Evolutionary conservation across 2,329 filamentous ascomycete genomes (phyloP).

Genomic region (Diaporthe citri): DNA sequence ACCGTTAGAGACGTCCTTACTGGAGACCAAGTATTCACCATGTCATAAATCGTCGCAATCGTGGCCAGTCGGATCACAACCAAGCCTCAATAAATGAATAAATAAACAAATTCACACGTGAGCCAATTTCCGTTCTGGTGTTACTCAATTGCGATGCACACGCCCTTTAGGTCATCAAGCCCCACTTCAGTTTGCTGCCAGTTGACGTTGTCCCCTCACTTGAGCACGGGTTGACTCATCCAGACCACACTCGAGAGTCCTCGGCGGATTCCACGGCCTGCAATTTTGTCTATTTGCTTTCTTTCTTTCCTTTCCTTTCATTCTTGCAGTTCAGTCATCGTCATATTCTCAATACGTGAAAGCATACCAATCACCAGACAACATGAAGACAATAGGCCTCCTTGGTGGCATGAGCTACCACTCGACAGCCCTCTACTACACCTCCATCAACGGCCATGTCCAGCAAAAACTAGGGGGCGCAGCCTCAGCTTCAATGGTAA

Average conservation of each 20-base stretch:
- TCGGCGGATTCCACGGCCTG: neutral
- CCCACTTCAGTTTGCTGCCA: neutral
- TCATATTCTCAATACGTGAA: neutral
- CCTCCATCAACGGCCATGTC: conserved; percentile 41
- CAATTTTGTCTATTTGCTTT: neutral
- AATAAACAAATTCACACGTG: neutral
- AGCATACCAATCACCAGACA: neutral
- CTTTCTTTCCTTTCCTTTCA: too few species aligned
- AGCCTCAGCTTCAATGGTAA: conserved; percentile 38
- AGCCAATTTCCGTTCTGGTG: too few species aligned
- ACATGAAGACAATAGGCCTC: conserved; percentile 42
- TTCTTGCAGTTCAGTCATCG: neutral
- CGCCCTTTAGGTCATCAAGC: neutral
- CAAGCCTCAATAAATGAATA: neutral
- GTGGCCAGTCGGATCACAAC: neutral
- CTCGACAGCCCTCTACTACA: conserved; percentile 43
- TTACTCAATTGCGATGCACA: neutral
- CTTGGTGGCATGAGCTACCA: conserved; percentile 43
- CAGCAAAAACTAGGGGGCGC: conserved; percentile 36
- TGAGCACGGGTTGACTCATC: conserved; percentile 2
- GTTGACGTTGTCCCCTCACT: neutral
- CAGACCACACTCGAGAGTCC: neutral
- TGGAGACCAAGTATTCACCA: neutral
- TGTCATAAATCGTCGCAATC: too few species aligned
- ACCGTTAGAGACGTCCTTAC: neutral